Base-by-base conservation (phyloP, 768 basidiomycete species). In the Phlebiopsis gigantea region DNA sequence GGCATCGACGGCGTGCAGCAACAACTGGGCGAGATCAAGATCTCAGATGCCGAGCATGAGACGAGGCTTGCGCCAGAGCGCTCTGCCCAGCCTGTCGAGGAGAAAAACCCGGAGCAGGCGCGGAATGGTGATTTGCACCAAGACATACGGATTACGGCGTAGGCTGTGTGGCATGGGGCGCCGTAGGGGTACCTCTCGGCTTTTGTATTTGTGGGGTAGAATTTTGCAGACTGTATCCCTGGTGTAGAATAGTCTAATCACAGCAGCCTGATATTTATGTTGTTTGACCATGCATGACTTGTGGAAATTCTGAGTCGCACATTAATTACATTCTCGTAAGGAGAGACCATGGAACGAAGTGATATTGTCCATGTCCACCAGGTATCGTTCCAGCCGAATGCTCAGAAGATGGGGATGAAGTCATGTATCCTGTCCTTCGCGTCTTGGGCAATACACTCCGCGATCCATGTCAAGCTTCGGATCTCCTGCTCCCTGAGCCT, bases 391-490 rank as follows among this genome's bases (percentile, higher is more conserved):
- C 8, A 4, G 17, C 17, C 17, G 8, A 9, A 12, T 42, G 49
- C 60, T 83, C 75, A 94, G 69, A 93, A 93, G 60, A 93, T 88
- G 64, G 90, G 87, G 78, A 95, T 93, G 74, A 87, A 94, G 73
- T 96, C 93, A 68, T 93, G 86, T 75, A 98, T 93, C 75, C 96
- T 84, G 66, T 97, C 92, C 72, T 87, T 85, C 44, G 94, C 93
- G 74, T 96, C 88, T 77, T 98, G 96, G 8, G 94, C 94, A 64
- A 98, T 97, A 72, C 96, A 98, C 75, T 98, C 96, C 54, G 93
- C 93, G 72, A 97, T 94, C 92, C 91, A 93, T 26, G 88, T 91
- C 64, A 94, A 65, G 65, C 89, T 92, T 60, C 90, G 78, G 59
- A 93, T 88, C 74, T 94, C 91, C 75, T 92, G 88, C 72, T 93